A percentile compares a stretch with the other conserved stretches of the same genome.
phyloP scores from a whole-genome alignment of 1,284 basidiomycete species.

The Malassezia furfur region DNA sequence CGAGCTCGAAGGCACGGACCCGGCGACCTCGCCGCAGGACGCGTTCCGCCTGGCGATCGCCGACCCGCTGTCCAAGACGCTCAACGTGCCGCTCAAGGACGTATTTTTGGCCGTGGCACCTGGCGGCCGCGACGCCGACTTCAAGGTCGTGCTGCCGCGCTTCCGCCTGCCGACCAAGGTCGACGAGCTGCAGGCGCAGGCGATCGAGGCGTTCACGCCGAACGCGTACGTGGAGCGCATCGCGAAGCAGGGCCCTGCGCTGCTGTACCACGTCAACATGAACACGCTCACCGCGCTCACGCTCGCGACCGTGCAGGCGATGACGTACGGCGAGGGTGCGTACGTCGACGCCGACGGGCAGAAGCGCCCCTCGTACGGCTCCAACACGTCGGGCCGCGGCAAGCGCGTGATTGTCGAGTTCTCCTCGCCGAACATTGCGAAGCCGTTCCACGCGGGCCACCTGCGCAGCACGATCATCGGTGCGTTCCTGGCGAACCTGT shows the following conservation, averaged over 20 bases:
- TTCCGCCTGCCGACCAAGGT: slow-evolving; percentile 78
- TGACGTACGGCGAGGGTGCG: slow-evolving; percentile 55
- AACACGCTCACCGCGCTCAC: slow-evolving; percentile 64
- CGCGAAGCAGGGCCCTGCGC: slow-evolving; percentile 35
- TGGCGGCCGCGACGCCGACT: slow-evolving; percentile 76
- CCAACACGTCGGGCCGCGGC: slow-evolving; percentile 39
- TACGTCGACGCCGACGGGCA: slow-evolving; percentile 20
- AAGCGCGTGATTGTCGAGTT: slow-evolving; percentile 59
- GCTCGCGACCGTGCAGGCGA: slow-evolving; percentile 68
- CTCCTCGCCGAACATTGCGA: slow-evolving; percentile 95
- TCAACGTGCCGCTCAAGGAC: slow-evolving; percentile 54
- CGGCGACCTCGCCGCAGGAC: slow-evolving; percentile 65
- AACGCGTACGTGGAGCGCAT: slow-evolving; percentile 33
- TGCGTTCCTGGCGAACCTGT: slow-evolving; percentile 80
- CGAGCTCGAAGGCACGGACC: slow-evolving; percentile 53
- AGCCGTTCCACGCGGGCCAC: slow-evolving; percentile 97
- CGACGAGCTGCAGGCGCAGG: slow-evolving; percentile 65
- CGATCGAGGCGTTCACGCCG: slow-evolving; percentile 55
- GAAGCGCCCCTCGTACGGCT: slow-evolving; percentile 40
- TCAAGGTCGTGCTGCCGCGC: slow-evolving; percentile 79
- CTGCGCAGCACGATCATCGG: slow-evolving; percentile 95
- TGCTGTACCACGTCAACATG: slow-evolving; percentile 36
- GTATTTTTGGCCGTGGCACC: slow-evolving; percentile 77
- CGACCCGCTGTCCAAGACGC: slow-evolving; percentile 61
- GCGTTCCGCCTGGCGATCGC: slow-evolving; percentile 77